Evolutionary conservation across 2,329 filamentous ascomycete species (phyloP).

Genomic region (Peltaster fructicola): DNA sequence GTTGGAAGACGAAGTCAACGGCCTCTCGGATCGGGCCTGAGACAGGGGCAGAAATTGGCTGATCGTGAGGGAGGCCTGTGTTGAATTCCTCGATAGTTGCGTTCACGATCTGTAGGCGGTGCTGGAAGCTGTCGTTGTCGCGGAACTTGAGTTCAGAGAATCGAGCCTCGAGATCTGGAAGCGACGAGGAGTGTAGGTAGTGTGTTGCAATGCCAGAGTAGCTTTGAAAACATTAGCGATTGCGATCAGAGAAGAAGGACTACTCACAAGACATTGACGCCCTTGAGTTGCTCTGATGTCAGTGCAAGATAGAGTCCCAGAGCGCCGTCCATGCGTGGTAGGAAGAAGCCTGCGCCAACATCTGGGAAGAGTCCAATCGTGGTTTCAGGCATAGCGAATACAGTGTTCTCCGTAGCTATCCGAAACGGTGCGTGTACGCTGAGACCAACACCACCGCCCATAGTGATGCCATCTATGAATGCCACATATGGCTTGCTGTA

Average conservation of each 20-base stretch:
- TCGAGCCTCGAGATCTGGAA: constrained; percentile 65
- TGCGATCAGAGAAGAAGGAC: constrained; percentile 6
- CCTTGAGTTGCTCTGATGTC: constrained; percentile 68
- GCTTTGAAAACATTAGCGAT: constrained; percentile 5
- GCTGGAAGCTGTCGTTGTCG: constrained; percentile 48
- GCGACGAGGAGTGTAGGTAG: constrained; percentile 79
- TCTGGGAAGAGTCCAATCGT: constrained; percentile 98
- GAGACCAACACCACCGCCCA: constrained; percentile 91
- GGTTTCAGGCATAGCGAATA: constrained; percentile 98
- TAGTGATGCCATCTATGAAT: constrained; percentile 95
- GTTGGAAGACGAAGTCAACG: constrained; percentile 51
- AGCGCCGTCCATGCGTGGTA: constrained; percentile 72
- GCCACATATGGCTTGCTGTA: constrained; percentile 86
- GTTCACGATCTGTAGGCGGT: constrained; percentile 58
- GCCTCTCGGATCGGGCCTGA: constrained; percentile 52
- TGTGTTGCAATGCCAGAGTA: constrained; percentile 89
- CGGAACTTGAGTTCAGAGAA: constrained; percentile 78
- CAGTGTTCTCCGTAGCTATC: constrained; percentile 85
- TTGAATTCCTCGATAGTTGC: constrained; percentile 81
- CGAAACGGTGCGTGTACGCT: constrained; percentile 90
- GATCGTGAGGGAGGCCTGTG: constrained; percentile 63
- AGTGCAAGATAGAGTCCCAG: constrained; percentile 85
- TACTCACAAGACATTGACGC: constrained; percentile 53
- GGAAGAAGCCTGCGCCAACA: constrained; percentile 89
- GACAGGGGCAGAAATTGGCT: constrained; percentile 32